Evolutionary conservation across 805 yeast genomes (phyloP).

Genomic region (Candida cerambycidarum): DNA sequence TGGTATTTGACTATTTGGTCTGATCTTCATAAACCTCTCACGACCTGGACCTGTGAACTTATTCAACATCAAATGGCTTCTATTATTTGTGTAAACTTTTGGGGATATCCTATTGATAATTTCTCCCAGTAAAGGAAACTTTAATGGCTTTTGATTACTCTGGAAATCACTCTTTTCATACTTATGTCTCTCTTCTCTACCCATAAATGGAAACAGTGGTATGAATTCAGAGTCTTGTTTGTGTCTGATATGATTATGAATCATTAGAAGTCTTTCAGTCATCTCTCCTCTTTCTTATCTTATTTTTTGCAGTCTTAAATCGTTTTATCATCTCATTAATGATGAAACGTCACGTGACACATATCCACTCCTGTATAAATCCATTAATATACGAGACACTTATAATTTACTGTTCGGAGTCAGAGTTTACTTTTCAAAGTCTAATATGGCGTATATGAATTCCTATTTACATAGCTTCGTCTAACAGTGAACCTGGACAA

Average conservation of each 20-base stretch:
- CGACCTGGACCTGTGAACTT: no score
- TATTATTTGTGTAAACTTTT: no score
- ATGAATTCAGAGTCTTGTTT: constrained; percentile 9
- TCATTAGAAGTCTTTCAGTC: constrained; percentile 11
- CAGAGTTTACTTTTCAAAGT: no score
- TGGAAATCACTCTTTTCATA: constrained; percentile 5
- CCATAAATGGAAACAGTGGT: constrained; percentile 14
- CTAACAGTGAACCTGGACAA: constrained; percentile 21
- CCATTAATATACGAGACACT: no score
- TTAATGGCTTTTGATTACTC: background rate
- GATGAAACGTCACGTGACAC: constrained; percentile 7
- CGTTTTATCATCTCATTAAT: background rate
- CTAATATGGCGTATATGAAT: no score
- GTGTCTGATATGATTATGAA: constrained; percentile 12
- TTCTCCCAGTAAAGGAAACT: constrained; percentile 5
- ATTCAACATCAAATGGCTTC: no score
- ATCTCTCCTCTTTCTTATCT: background rate
- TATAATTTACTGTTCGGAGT: no score
- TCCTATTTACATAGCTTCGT: no score
- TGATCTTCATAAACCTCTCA: no score
- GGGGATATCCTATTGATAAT: constrained; percentile 2
- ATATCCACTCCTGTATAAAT: no score
- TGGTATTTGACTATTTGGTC: background rate
- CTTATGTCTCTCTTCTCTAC: constrained; percentile 6
- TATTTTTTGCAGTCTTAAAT: no score